Evolutionary conservation across 345 rosid genomes (phyloP), one percentile per base, ranked within the genome.

Genomic region (Noccaea bulbosa): DNA sequence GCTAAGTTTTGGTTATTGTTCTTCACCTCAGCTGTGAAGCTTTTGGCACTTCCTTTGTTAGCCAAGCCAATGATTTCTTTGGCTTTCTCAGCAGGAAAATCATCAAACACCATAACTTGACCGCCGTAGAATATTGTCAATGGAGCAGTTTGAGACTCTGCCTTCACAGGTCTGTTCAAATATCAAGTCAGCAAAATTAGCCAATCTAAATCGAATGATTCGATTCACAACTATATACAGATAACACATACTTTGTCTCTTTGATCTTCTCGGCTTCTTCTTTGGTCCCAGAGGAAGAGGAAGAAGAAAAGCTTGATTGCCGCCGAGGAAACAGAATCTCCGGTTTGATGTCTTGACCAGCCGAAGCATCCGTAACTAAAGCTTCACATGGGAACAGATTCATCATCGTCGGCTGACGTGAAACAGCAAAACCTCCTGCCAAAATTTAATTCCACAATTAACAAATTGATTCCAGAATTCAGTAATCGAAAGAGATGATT

Each of bases 91-190:
- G 89, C 87, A 2, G 92, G 82, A 55, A 88, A 85, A 70, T 84
- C 87, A 6, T 91, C 71, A 48, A 91, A 85, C 63, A 86, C 94
- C 44, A 89, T 70, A 69, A 91, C 94, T 80, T 85, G 84, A 15
- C 98, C 97, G 0, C 66, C 86, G 47, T 91, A 93, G 75, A 93
- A 91, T 40, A 93, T 89, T 3, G 98, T 91, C 91, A 93, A 83
- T 11, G 77, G 86, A 5, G 87, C 85, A 66, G 83, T 37, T 43
- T 81, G 81, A 34, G 84, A 50, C 77, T 80, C 77, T 7, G n/a
- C 5, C 51, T 65, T 71, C 77, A 58, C 80, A 17, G 77, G 37
- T 66, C 72, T 77, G 56, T 20, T 61, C 60, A 80, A 41, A 20
- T 4, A 48, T 11, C 12, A 56, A 27, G 30, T 27, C 30, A 27